Evolutionary conservation across 2,329 filamentous ascomycete genomes (phyloP), one percentile per base, ranked within the genome.

Genomic region (Alternaria sp.): DNA sequence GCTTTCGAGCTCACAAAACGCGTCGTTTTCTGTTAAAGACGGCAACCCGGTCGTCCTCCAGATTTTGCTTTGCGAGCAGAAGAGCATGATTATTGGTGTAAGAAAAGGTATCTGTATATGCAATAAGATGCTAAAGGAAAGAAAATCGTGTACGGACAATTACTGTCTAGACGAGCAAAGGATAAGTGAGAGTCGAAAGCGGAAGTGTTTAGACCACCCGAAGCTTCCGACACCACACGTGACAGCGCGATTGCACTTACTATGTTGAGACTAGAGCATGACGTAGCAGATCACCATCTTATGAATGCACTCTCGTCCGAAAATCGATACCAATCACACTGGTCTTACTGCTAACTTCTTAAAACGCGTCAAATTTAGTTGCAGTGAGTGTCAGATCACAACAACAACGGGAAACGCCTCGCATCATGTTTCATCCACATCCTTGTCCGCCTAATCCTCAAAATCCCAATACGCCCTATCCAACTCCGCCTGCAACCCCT

Each of bases 401-500:
- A 4, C 18, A 22, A 10, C 1, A 14, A 41, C 20, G 2, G 12
- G 38, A 22, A 9, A n/a, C 2, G 14, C 9, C 40, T 43, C 12
- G 40, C 40, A 25, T 10, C 20, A 25, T 16, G 12, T 25, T 3
- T 5, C 12, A 25, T 7, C 14, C 44, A 46, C 16, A n/a, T n/a
- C n/a, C n/a, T n/a, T n/a, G n/a, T n/a, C 14, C 32, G 32, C 28
- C 46, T 38, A 64, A 16, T 64, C 57, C 16, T 55, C 40, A 41
- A 59, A 63, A 27, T 53, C 53, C 62, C 62, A 67, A 34, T 67
- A 65, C 2, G 20, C 34, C 12, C 44, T 52, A 9, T 67, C 50
- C 28, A 59, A 16, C 28, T 58, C 32, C 5, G 50, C 50, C 22
- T 57, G 30, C 32, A 64, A 48, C 0, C 64, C 62, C n/a, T 48